Base-by-base conservation (phyloP, 371 early-diverging fungal species). In the Mucor indicus region DNA sequence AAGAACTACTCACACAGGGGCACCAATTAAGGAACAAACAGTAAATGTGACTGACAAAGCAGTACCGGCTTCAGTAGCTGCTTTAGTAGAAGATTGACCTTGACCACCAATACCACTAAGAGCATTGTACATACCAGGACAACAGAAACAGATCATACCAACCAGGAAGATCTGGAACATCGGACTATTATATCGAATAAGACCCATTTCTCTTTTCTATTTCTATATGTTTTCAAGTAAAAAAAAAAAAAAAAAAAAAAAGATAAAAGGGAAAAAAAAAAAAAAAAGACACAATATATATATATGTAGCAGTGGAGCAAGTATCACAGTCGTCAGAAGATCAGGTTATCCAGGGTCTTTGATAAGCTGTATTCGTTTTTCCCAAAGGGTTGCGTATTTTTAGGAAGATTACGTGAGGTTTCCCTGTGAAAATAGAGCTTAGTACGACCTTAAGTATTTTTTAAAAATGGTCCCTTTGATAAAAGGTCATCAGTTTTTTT, bases 71-170 rank as follows among this genome's bases (percentile, higher is more conserved):
- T 77, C 74, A 58, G 80, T 77, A 15, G 75, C 77, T 25, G 79
- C 79, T 19, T 70, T 75, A 19, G 72, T 72, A 57, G 83, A 79
- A 10, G 53, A 47, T 33, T 72, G 62, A 58, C 81, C 81, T 43
- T 61, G 73, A 45, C 73, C 68, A 40, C 81, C 81, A 23, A 68
- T 54, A 47, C 64, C 68, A 55, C 73, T 76, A 23, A 90, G 60
- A 41, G 88, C 90, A 50, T 91, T 91, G 72, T 83, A 91, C 90
- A 91, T 89, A 46, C 90, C 92, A 12, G 92, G 89, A 52, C 85
- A 84, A 48, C 83, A 79, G 73, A 89, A 89, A 59, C 87, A 86
- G 49, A 87, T 80, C 50, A 89, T 69, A 19, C 84, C 83, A 41
- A 89, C 76, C 22, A 87, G 57, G 31, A 85, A 57, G 46, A 89